Conservation (phyloP, 495 filamentous ascomycete species). For the Hypomontagnella monticulosa region DNA sequence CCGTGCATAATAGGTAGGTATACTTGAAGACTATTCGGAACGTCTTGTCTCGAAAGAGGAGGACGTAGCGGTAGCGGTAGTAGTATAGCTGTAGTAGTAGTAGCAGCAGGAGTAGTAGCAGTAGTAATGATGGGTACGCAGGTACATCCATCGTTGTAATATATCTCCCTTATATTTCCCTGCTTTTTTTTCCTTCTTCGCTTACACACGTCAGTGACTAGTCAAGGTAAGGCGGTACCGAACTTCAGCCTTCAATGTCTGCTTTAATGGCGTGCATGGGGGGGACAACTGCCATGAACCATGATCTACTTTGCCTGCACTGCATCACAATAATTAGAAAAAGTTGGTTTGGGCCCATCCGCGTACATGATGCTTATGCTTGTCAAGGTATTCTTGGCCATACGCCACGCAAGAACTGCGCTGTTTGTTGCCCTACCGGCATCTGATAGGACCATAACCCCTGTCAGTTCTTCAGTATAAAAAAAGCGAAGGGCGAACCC, state of each 20-base stretch:
- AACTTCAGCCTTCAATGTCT: conserved; percentile 40
- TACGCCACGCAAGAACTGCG: conserved; percentile 34
- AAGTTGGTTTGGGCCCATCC: conserved; percentile 45
- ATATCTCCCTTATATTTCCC: conserved; percentile 1
- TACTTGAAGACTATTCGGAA: not conserved
- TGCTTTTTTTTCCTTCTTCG: conserved; percentile 8
- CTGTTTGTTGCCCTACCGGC: conserved; percentile 35
- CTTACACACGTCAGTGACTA: conserved; percentile 33
- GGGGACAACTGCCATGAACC: conserved; percentile 47
- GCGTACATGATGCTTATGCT: conserved; percentile 47
- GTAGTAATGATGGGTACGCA: not conserved
- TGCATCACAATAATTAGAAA: conserved; percentile 44
- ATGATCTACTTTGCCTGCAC: conserved; percentile 48
- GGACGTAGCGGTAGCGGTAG: no score
- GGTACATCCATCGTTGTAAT: conserved; percentile 1
- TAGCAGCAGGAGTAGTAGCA: no score
- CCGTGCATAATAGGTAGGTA: conserved; percentile 26
- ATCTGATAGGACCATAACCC: conserved; percentile 37
- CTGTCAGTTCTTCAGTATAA: conserved; percentile 24
- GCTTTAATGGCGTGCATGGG: conserved; percentile 43
- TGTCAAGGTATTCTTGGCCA: conserved; percentile 29
- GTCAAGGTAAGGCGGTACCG: conserved; percentile 37
- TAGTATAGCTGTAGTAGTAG: no score
- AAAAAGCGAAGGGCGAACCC: conserved; percentile 2
- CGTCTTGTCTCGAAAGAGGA: no score